These are phyloP conservation scores for Tulasnella sp. DNA, from an alignment of 768 basidiomycete genomes.

Conservation along the genomic window DNA sequence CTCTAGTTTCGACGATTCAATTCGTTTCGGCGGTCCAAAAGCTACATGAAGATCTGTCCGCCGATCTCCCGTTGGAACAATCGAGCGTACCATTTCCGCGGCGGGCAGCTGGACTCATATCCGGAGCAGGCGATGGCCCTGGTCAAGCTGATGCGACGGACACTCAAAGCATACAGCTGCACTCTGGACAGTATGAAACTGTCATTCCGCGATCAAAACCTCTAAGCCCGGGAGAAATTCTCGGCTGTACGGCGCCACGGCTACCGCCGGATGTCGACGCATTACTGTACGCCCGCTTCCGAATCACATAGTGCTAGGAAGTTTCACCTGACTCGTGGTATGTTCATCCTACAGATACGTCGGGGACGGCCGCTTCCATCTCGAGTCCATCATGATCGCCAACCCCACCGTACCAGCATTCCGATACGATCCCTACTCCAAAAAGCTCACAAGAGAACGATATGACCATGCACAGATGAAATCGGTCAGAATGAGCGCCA, in stretches of 20 bases:
- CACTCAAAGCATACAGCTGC: not conserved
- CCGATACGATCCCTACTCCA: constrained; percentile 97
- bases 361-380: constrained; percentile 95
- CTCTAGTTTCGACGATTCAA: constrained; percentile 94
- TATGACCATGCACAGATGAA: constrained; percentile 91
- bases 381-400: constrained; percentile 99
- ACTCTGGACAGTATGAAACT: constrained; percentile 46
- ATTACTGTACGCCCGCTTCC: constrained; percentile 57
- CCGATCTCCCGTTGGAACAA: not conserved
- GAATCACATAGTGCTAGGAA: not conserved
- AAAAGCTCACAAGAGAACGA: constrained; percentile 87
- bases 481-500: constrained; percentile 58
- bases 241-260: constrained; percentile 91
- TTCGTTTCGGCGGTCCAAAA: constrained; percentile 89
- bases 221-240: constrained; percentile 89
- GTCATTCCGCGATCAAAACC: constrained; percentile 83
- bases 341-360: constrained; percentile 59
- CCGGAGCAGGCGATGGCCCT: not conserved
- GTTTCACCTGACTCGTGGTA: not conserved
- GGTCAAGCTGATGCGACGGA: not conserved
- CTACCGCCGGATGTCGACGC: constrained; percentile 69
- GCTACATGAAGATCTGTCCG: constrained; percentile 70
- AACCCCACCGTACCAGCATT: constrained; percentile 93
- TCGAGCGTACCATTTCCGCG: not conserved
- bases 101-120: not conserved